These are phyloP conservation scores for Wickerhamomyces rabaulensis DNA, from an alignment of 805 yeast species.

Conservation along the genomic window DNA sequence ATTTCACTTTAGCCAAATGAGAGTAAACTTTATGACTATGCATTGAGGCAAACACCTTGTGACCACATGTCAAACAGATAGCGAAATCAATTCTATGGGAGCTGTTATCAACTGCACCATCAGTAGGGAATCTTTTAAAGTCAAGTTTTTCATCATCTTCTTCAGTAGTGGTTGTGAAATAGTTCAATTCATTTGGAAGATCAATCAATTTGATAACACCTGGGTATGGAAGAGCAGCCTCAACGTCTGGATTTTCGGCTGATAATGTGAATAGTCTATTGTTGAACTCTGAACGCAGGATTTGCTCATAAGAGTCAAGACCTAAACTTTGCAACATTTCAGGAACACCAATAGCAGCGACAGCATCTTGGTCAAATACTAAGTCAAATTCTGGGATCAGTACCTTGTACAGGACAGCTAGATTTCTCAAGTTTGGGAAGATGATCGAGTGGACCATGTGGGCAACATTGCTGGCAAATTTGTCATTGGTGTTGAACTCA, in stretches of 20 bases:
- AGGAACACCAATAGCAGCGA: conserved; percentile 5
- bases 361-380: not conserved
- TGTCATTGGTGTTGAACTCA: conserved; percentile 4
- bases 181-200: conserved; percentile 42
- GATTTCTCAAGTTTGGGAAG: conserved; percentile 15
- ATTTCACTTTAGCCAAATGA: conserved; percentile 21
- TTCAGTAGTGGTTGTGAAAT: conserved; percentile 30
- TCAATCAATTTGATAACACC: conserved; percentile 48
- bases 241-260: not conserved
- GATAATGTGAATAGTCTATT: not conserved
- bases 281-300: not conserved
- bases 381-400: conserved; percentile 13
- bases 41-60: conserved; percentile 28
- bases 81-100: conserved; percentile 34
- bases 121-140: conserved; percentile 9
- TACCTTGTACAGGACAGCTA: conserved; percentile 18
- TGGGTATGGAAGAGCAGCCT: conserved; percentile 34
- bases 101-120: conserved; percentile 3
- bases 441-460: conserved; percentile 8
- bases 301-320: conserved; percentile 5
- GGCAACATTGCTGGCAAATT: conserved; percentile 5
- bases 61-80: conserved; percentile 43
- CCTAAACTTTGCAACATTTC: conserved; percentile 8
- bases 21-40: conserved; percentile 28
- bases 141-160: not conserved